phyloP scores from a whole-genome alignment of 2,329 filamentous ascomycete species.

The Alternaria metachromatica region DNA sequence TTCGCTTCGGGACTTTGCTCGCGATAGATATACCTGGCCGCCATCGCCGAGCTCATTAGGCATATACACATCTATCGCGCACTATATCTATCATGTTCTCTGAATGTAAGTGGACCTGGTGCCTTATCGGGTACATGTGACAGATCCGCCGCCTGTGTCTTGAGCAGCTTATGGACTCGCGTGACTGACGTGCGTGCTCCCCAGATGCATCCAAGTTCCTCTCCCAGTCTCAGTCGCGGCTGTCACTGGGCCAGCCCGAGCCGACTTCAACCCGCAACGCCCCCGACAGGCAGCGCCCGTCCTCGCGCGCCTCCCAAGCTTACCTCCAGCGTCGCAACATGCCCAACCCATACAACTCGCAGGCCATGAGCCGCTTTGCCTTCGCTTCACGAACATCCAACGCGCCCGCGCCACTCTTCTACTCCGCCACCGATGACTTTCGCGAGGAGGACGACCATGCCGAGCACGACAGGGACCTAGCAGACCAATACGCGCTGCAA shows the following conservation, averaged over 20 bases:
- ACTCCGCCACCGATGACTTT: conserved; percentile 88
- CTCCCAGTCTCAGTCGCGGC: conserved; percentile 93
- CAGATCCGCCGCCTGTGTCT: conserved; percentile 36
- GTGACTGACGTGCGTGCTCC: conserved; percentile 51
- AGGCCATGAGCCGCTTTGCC: conserved; percentile 72
- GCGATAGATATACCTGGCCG: conserved; percentile 25
- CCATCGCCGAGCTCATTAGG: conserved; percentile 24
- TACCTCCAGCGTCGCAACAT: conserved; percentile 59
- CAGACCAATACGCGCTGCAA: conserved; percentile 93
- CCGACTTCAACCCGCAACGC: conserved; percentile 57
- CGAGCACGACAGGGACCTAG: conserved; percentile 86
- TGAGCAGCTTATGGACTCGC: conserved; percentile 39
- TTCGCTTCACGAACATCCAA: conserved; percentile 79
- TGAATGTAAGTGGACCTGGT: conserved; percentile 72
- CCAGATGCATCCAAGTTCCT: conserved; percentile 95
- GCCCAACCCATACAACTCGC: conserved; percentile 78
- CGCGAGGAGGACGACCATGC: conserved; percentile 92
- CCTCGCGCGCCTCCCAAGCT: conserved; percentile 58
- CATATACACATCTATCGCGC: conserved; percentile 20
- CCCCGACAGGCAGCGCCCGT: conserved; percentile 53
- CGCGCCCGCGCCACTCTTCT: conserved; percentile 90
- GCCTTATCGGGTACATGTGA: conserved; percentile 46
- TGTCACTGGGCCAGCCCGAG: conserved; percentile 70
- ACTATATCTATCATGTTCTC: conserved; percentile 70
- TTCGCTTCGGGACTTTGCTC: conserved; percentile 27